Evolutionary conservation across 208 protist genomes (phyloP).

Genomic region (Trypanosoma rangeli): DNA sequence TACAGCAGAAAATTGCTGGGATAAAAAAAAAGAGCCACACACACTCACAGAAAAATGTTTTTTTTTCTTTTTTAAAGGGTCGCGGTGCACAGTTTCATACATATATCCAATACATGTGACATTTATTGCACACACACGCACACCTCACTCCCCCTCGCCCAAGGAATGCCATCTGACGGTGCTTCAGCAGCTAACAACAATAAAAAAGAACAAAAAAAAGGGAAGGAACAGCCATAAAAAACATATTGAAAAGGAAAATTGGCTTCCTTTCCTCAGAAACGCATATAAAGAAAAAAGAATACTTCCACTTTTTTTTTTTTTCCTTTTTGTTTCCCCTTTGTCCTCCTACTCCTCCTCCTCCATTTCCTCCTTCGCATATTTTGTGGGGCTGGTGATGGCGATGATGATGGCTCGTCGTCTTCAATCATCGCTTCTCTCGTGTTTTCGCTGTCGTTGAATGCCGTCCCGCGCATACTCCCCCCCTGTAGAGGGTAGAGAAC

Average conservation of each 20-base stretch:
- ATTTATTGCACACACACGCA: no score
- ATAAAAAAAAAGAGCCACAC: background rate
- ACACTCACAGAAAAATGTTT: conserved; percentile 1
- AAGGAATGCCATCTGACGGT: no score
- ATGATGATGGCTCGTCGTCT: no score
- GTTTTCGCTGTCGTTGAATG: background rate
- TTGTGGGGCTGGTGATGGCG: no score
- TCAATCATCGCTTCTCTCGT: no score
- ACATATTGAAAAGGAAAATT: background rate
- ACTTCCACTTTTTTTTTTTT: background rate
- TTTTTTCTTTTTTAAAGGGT: background rate
- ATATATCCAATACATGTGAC: no score
- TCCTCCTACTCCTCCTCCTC: background rate
- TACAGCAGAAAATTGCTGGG: background rate
- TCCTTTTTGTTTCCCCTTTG: background rate
- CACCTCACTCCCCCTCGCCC: no score
- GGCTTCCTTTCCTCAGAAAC: background rate
- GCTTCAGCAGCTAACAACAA: no score
- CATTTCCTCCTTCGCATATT: background rate
- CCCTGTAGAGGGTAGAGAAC: background rate
- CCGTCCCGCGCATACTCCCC: background rate
- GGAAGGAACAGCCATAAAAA: background rate
- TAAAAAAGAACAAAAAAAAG: no score
- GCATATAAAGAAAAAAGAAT: background rate
- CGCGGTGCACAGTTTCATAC: no score